A percentile compares a stretch with the other conserved stretches of the same genome.
Conservation (phyloP, 2,329 filamentous ascomycete species). For the Ophiostoma fasciatum region DNA sequence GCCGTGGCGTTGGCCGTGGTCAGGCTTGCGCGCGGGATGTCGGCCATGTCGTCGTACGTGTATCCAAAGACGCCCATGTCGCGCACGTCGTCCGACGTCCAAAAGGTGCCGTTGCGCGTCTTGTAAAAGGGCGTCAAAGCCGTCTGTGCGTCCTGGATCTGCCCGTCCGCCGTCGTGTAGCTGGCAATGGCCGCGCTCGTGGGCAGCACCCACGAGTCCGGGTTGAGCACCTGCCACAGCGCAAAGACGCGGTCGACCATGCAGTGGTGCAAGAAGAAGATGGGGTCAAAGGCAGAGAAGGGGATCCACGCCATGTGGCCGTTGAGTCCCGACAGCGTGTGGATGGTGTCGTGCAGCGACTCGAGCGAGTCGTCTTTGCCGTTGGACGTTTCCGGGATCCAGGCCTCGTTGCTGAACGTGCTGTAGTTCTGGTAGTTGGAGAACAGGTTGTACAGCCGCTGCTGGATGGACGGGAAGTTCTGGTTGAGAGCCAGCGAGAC, state of each 20-base stretch:
- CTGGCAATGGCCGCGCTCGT: conserved; percentile 39
- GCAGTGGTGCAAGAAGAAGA: conserved; percentile 63
- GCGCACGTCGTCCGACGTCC: conserved; percentile 49
- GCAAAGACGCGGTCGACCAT: conserved; percentile 64
- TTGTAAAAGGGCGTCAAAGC: conserved; percentile 54
- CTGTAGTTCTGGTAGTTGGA: conserved; percentile 53
- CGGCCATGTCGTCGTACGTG: conserved; percentile 49
- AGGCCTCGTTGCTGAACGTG: conserved; percentile 54
- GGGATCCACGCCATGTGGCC: conserved; percentile 59
- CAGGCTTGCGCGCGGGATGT: conserved; percentile 12
- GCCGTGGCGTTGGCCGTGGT: conserved; percentile 18
- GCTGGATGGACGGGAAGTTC: conserved; percentile 38
- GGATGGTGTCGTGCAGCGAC: conserved; percentile 47
- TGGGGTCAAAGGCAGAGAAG: conserved; percentile 63
- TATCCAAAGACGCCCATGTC: conserved; percentile 52
- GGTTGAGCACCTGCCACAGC: conserved; percentile 64
- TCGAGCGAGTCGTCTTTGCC: conserved; percentile 48
- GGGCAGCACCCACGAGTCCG: conserved; percentile 48
- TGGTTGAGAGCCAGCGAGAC: conserved; percentile 37
- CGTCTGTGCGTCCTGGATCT: conserved; percentile 38
- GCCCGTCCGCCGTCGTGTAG: conserved; percentile 42
- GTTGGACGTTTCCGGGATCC: conserved; percentile 32
- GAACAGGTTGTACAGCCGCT: conserved; percentile 52
- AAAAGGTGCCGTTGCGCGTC: conserved; percentile 43
- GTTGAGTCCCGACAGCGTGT: conserved; percentile 41